phyloP scores from a whole-genome alignment of 2,329 filamentous ascomycete species.

The Arthroderma sp. region DNA sequence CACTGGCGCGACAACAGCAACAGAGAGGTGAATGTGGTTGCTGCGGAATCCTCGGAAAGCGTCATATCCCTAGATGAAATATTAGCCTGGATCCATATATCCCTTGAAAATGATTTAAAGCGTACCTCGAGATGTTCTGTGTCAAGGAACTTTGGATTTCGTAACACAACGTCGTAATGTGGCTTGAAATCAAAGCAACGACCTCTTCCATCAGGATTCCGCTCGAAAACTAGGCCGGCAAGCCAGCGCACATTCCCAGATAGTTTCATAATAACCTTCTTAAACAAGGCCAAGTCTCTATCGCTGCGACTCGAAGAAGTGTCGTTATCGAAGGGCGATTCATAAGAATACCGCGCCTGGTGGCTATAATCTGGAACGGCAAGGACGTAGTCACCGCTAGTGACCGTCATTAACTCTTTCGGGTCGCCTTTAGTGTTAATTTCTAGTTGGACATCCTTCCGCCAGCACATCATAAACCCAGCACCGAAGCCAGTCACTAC shows the following conservation, averaged over 20 bases:
- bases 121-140: conserved; percentile 37
- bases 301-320: conserved; percentile 47
- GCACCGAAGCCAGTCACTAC: conserved; percentile 82
- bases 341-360: conserved; percentile 56
- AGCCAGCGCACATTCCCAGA: conserved; percentile 93
- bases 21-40: conserved; percentile 88
- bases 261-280: conserved; percentile 97
- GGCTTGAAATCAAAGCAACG: conserved; percentile 81
- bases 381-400: conserved; percentile 87
- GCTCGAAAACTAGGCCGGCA: conserved; percentile 82
- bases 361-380: conserved; percentile 89
- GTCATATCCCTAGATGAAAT: conserved; percentile 51
- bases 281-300: conserved; percentile 60
- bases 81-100: conserved; percentile 1
- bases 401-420: conserved; percentile 85
- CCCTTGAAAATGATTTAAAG: background rate
- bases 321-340: conserved; percentile 40
- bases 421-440: conserved; percentile 78
- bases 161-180: conserved; percentile 82
- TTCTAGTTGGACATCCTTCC: conserved; percentile 79
- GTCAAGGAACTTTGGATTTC: conserved; percentile 62
- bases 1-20: conserved; percentile 76
- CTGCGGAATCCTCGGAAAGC: conserved; percentile 96
- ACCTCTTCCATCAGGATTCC: conserved; percentile 56
- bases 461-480: conserved; percentile 97